Evolutionary conservation across 2,329 filamentous ascomycete species (phyloP), one percentile per base, ranked within the genome.

Genomic region (Trichoderma sp.): DNA sequence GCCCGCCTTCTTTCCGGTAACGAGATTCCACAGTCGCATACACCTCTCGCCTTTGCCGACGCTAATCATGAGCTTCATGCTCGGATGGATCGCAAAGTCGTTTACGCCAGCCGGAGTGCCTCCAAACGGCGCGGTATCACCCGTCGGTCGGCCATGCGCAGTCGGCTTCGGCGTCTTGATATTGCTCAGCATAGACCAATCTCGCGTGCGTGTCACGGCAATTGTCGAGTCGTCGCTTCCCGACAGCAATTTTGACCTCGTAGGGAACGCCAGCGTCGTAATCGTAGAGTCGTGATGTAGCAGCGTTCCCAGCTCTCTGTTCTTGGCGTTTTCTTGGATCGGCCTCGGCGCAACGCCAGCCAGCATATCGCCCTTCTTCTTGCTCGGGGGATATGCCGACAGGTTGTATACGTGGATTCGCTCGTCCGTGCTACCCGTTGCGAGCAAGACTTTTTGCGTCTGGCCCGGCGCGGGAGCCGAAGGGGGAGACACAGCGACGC

Each of bases 21-120:
- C 94, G 72, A 99, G 80, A 77, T 99, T 98, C 96, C 96, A 99
- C 72, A 98, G 80, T 72, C 96, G 85, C 92, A 99, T 96, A 76
- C 91, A 93, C 72, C 89, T 90, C 82, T 99, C 96, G 72, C 94
- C 94, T 75, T 91, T 93, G 73, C 93, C 91, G 10, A 98, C 94
- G 74, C 89, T 96, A 70, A 99, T 89, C 92, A 98, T 97, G 62
- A 99, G 84, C 82, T 97, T 98, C 87, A 97, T 93, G 79, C 92
- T 96, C 0, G 96, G 95, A 78, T 99, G 96, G 31, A 99, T 91
- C 2, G 95, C 93, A 79, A 99, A 97, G 78, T 94, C 92, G 78
- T 97, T 98, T 73, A 98, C 89, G 21, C 96, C 96, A n/a, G 90
- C 88, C 0, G 94, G 94, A 31, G 91, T 88, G 59, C 89, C 92